Base-by-base conservation (phyloP, 164 flowering plant species). In the Umbellularia californica region DNA sequence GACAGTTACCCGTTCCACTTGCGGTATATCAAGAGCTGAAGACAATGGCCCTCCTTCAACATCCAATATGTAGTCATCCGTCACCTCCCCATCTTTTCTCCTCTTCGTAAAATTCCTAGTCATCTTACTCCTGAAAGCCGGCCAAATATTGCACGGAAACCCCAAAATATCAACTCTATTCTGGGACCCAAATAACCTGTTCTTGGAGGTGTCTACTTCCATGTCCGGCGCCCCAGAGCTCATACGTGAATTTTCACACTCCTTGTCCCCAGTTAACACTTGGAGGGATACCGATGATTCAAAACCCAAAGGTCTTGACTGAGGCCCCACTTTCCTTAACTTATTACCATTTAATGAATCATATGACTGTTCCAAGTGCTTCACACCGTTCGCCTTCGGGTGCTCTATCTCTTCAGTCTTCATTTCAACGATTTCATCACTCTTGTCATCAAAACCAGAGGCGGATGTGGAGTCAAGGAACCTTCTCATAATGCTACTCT, bases 21-120 rank as follows among this genome's bases (percentile, higher is more conserved):
- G 76, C 66, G 80, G 73, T 64, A 71, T 71, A 70, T 78, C 82
- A 71, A 58, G 22, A 69, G 50, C 75, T 3, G 82, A 71, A 33
- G 84, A 77, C 25, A 81, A 76, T 68, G 78, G 77, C 71, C 75
- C 75, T 69, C 79, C 79, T 62, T 84, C 85, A 55, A 74, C 70
- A 71, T 75, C 79, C 11, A 25, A 58, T 3, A 62, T 22, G 55
- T 35, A 52, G 51, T 76, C 69, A 66, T 71, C 62, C 23, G 35
- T 64, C 80, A 74, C 28, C 69, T 86, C 88, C 75, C 83, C 91
- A 80, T 85, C 89, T 79, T 88, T 83, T 77, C 80, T 71, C 76
- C 76, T 83, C 75, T 85, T 87, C 23, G 84, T 74, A 72, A 76
- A 83, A 69, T 74, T 80, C 74, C 80, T 78, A 24, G 60, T 10